Conservation (phyloP, 73 alveolate species). For the Diophrys appendiculata region DNA sequence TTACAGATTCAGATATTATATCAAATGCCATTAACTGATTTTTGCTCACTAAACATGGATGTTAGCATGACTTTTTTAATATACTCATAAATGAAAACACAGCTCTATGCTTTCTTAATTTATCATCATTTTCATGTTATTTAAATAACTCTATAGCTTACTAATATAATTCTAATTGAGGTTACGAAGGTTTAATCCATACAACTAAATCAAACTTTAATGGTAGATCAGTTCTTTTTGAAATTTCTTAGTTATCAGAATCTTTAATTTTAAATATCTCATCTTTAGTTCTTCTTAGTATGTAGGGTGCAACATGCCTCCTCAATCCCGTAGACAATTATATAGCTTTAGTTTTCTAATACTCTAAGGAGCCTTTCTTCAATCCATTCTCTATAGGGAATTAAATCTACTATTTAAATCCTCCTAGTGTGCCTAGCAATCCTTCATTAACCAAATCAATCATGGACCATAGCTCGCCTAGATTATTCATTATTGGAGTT, state of each 20-base stretch:
- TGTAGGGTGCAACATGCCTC: constrained; percentile 56
- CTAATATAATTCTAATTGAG: constrained; percentile 61
- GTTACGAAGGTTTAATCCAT: constrained; percentile 71
- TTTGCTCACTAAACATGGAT: constrained; percentile 32
- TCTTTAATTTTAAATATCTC: constrained; percentile 23
- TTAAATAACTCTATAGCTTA: constrained; percentile 9
- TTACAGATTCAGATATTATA: too few relatives aligned
- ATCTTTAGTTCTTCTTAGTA: constrained; percentile 55
- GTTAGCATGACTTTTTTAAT: constrained; percentile 54
- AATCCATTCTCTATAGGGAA: constrained; percentile 59
- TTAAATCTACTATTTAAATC: constrained; percentile 46
- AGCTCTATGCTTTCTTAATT: background rate
- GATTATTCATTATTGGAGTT: constrained; percentile 71
- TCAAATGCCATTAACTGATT: too few relatives aligned
- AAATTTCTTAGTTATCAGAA: constrained; percentile 25
- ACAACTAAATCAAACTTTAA: constrained; percentile 75
- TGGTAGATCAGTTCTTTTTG: constrained; percentile 65
- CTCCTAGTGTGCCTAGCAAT: constrained; percentile 42
- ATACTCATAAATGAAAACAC: background rate
- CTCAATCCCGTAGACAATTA: constrained; percentile 30
- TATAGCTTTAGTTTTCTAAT: constrained; percentile 19
- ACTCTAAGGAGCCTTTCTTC: constrained; percentile 23
- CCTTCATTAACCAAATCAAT: constrained; percentile 55
- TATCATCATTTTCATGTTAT: background rate
- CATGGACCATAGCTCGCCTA: constrained; percentile 60